Conservation (phyloP, 1,284 basidiomycete genomes). For the Ganoderma multipileum region DNA sequence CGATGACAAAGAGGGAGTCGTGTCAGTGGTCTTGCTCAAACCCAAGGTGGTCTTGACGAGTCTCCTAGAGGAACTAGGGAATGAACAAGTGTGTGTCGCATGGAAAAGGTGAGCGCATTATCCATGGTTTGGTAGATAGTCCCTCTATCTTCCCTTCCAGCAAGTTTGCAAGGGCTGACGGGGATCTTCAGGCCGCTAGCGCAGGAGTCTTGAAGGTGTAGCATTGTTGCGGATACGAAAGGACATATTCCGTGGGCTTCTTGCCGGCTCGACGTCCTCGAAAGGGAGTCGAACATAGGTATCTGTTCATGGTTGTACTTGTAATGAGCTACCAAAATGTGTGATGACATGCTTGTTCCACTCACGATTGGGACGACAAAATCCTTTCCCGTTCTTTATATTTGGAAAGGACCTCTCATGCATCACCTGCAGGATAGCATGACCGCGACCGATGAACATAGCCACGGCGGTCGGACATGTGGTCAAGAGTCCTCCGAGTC, state of each 20-base stretch:
- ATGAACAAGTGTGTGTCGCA: neutral
- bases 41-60: neutral
- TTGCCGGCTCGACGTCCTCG: neutral
- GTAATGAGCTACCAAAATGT: neutral
- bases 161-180: neutral
- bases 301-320: neutral
- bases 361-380: neutral
- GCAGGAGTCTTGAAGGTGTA: neutral
- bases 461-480: neutral
- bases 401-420: neutral
- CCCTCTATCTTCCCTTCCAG: neutral
- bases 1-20: slow-evolving; percentile 15
- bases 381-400: neutral
- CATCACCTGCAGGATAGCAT: too few relatives aligned
- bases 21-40: slow-evolving; percentile 38
- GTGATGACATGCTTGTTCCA: neutral
- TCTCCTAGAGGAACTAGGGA: neutral
- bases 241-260: neutral
- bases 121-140: neutral
- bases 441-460: too few relatives aligned
- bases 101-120: neutral
- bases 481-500: neutral
- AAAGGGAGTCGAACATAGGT: neutral
- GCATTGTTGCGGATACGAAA: neutral
- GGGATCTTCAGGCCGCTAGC: neutral